Evolutionary conservation across 1,284 basidiomycete genomes (phyloP).

Genomic region (Ceratobasidium papillatum): DNA sequence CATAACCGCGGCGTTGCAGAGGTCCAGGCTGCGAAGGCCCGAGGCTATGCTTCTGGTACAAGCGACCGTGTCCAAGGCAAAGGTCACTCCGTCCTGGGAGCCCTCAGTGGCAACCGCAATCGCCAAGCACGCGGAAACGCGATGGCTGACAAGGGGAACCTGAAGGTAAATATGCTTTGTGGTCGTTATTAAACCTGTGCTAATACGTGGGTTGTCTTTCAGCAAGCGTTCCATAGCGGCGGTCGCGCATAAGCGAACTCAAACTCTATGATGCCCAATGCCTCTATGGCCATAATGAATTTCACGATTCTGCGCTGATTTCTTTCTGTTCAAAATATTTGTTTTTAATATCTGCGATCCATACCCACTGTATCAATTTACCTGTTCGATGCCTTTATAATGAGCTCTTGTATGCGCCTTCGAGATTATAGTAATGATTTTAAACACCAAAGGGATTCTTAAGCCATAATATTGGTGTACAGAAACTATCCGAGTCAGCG

Average conservation of each 20-base stretch:
- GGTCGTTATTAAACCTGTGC: neutral
- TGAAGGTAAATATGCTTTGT: conserved; percentile 20
- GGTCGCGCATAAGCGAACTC: conserved; percentile 15
- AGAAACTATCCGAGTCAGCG: neutral
- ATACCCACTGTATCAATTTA: conserved; percentile 3
- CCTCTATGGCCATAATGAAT: neutral
- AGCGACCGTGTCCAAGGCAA: conserved; percentile 39
- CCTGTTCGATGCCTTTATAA: conserved; percentile 9
- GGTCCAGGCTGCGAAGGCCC: conserved; percentile 25
- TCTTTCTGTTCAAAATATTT: neutral
- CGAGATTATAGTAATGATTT: neutral
- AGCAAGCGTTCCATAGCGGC: conserved; percentile 37
- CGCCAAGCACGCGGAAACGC: conserved; percentile 43
- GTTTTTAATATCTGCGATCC: neutral
- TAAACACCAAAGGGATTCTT: too few relatives aligned
- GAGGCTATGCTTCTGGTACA: conserved; percentile 35
- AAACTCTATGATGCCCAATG: neutral
- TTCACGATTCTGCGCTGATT: neutral
- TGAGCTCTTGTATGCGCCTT: neutral
- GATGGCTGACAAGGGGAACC: conserved; percentile 25
- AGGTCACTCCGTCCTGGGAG: conserved; percentile 41
- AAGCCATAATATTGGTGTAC: too few relatives aligned
- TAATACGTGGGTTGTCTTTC: neutral
- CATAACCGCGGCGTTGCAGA: conserved; percentile 37
- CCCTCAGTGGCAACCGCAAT: conserved; percentile 39